Percentiles rank a stretch among this genome's conserved stretches.
Conservation (phyloP, 2,329 filamentous ascomycete species). For the Hymenoscyphus salicellus region DNA sequence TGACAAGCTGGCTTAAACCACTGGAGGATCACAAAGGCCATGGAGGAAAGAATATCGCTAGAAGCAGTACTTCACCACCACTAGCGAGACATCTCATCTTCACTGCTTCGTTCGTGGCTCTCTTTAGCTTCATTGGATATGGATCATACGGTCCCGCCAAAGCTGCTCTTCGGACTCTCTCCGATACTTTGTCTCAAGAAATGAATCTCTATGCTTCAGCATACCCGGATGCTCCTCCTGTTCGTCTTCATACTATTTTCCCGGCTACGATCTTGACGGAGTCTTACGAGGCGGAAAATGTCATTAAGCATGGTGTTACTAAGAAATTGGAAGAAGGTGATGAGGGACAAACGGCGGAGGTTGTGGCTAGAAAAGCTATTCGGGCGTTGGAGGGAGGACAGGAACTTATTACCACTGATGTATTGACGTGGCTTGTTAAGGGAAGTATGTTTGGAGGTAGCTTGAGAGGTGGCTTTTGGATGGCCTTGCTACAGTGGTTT, state of each 20-base stretch:
- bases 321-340: conserved; percentile 75
- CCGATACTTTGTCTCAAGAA: conserved; percentile 79
- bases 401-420: conserved; percentile 71
- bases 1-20: conserved; percentile 68
- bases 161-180: conserved; percentile 74
- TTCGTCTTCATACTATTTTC: neutral
- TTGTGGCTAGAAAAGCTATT: conserved; percentile 69
- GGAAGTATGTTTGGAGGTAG: conserved; percentile 56
- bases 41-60: conserved; percentile 31
- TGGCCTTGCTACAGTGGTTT: conserved; percentile 43
- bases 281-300: conserved; percentile 70
- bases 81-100: conserved; percentile 72
- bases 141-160: conserved; percentile 78
- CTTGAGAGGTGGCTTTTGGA: neutral
- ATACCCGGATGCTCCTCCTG: conserved; percentile 49
- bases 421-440: conserved; percentile 68
- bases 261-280: conserved; percentile 78
- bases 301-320: conserved; percentile 74
- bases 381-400: conserved; percentile 69
- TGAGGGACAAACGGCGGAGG: conserved; percentile 69
- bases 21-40: conserved; percentile 41
- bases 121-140: conserved; percentile 77
- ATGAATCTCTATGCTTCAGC: conserved; percentile 78
- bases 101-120: conserved; percentile 71
- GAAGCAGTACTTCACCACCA: neutral